phyloP scores from a whole-genome alignment of 768 basidiomycete species.

The Suillus placidus region DNA sequence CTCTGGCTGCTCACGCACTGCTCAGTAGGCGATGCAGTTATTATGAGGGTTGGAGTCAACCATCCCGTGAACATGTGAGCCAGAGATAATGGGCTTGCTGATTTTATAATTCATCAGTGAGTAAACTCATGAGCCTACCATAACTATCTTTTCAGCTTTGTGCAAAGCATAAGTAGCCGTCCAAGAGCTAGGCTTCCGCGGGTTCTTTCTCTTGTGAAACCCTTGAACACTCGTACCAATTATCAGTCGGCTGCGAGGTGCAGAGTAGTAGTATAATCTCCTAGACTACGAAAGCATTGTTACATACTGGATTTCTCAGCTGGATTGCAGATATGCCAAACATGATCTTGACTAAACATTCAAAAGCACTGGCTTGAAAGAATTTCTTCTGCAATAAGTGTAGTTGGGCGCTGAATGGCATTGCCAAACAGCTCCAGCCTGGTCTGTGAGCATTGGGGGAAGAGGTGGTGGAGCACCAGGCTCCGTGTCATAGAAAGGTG shows the following conservation, averaged over 20 bases:
- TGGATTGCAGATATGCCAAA: not conserved
- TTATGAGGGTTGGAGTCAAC: too few relatives aligned
- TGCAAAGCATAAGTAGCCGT: not conserved
- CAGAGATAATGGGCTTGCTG: conserved; percentile 8
- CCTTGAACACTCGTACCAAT: not conserved
- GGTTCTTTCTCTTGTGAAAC: conserved; percentile 5
- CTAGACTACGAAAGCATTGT: too few relatives aligned
- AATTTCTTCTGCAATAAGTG: conserved; percentile 5
- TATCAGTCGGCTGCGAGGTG: not conserved
- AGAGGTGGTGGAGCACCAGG: not conserved
- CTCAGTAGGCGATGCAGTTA: too few relatives aligned
- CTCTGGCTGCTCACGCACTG: too few relatives aligned
- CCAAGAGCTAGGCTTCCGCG: not conserved
- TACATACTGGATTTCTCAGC: too few relatives aligned
- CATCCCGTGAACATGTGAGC: conserved; percentile 15
- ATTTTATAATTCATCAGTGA: conserved; percentile 14
- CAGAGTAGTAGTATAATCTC: not conserved
- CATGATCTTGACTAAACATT: too few relatives aligned
- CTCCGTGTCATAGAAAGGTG: conserved; percentile 6
- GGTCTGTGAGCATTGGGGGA: conserved; percentile 7
- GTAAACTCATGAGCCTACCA: not conserved
- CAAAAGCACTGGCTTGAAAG: too few relatives aligned
- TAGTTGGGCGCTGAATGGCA: not conserved
- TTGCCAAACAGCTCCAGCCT: conserved; percentile 7
- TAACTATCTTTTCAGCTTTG: conserved; percentile 9